Evolutionary conservation across 306 rosid genomes (phyloP).

Genomic region (Sechiopsis laciniata): DNA sequence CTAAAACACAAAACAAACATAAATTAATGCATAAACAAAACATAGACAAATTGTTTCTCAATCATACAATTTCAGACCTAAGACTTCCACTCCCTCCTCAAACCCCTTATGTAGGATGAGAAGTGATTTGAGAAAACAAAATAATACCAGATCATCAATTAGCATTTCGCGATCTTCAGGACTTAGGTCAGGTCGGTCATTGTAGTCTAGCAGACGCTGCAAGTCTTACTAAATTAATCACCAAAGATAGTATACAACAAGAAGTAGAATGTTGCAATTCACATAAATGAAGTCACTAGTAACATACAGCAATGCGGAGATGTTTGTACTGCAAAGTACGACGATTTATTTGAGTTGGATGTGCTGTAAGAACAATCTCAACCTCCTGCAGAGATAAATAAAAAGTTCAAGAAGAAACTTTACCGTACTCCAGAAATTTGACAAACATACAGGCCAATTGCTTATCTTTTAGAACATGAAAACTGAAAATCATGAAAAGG

Average conservation of each 20-base stretch:
- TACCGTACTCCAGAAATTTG: background rate
- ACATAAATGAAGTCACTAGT: constrained; percentile 8
- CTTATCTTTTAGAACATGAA: background rate
- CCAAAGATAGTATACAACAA: constrained; percentile 23
- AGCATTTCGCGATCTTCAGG: constrained; percentile 77
- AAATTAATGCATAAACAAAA: constrained; percentile 20
- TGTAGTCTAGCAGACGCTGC: constrained; percentile 82
- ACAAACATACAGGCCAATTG: background rate
- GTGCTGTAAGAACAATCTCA: constrained; percentile 97
- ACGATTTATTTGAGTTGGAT: constrained; percentile 95
- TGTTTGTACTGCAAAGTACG: constrained; percentile 88
- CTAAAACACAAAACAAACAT: constrained; percentile 36
- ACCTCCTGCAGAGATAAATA: constrained; percentile 50
- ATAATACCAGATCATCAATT: constrained; percentile 85
- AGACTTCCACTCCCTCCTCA: constrained; percentile 7
- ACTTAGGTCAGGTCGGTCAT: constrained; percentile 77
- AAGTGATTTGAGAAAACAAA: constrained; percentile 24
- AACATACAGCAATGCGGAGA: constrained; percentile 70
- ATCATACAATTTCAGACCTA: background rate
- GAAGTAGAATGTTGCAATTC: background rate
- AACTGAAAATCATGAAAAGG: background rate
- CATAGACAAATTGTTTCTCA: background rate
- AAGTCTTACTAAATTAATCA: constrained; percentile 20
- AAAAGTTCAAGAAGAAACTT: constrained; percentile 15
- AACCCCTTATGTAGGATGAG: constrained; percentile 13